A percentile compares a stretch with the other conserved stretches of the same genome.
phyloP scores from a whole-genome alignment of 179 eudicot genomes.

The Corrigiola litoralis region DNA sequence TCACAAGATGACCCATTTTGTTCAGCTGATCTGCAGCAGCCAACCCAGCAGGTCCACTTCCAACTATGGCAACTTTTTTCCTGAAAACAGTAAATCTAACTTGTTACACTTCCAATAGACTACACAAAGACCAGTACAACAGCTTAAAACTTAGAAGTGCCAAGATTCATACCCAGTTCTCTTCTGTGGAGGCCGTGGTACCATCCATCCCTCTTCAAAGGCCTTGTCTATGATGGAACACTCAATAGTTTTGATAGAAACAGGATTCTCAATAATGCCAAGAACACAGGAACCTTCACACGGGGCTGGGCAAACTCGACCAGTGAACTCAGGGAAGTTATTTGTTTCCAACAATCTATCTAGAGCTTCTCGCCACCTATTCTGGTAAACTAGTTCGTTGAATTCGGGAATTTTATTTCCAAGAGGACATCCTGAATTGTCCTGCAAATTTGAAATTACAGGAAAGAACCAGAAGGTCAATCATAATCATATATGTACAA shows the following conservation, averaged over 20 bases:
- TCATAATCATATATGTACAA: not conserved
- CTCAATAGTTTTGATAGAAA: conserved; percentile 89
- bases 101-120: too few relatives aligned
- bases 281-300: conserved; percentile 99
- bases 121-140: too few relatives aligned
- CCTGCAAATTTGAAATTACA: conserved; percentile 46
- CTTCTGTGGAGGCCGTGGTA: conserved; percentile 84
- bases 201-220: conserved; percentile 99
- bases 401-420: conserved; percentile 98
- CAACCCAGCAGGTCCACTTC: conserved; percentile 98
- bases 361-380: conserved; percentile 97
- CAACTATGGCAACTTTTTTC: conserved; percentile 75
- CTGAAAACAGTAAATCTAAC: conserved; percentile 45
- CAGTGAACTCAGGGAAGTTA: conserved; percentile 98
- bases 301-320: conserved; percentile 99
- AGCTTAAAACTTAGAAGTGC: not conserved
- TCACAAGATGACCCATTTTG: conserved; percentile 84
- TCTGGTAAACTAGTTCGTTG: conserved; percentile 92
- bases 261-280: conserved; percentile 97
- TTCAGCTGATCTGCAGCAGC: conserved; percentile 99
- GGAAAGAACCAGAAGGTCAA: not conserved
- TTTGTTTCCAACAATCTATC: conserved; percentile 93
- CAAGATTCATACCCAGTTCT: conserved; percentile 67
- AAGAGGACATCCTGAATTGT: conserved; percentile 93
- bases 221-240: conserved; percentile 96